Evolutionary conservation across 2,329 filamentous ascomycete species (phyloP).

Genomic region (Venturia pyrina): DNA sequence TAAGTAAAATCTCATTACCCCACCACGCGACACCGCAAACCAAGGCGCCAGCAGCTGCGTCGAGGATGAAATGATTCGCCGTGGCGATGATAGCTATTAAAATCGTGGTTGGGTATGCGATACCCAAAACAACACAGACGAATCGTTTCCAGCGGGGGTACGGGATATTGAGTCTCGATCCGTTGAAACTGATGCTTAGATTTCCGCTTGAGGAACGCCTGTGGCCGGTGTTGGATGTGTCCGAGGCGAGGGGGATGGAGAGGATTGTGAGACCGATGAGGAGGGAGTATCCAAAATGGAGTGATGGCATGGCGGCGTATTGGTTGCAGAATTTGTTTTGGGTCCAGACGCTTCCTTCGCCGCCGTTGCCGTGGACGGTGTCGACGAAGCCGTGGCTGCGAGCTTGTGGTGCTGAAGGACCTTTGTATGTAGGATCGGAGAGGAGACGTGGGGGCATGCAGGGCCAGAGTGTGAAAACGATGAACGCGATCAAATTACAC

Average conservation of each 20-base stretch:
- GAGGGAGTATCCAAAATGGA: constrained; percentile 67
- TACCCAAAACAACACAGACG: constrained; percentile 40
- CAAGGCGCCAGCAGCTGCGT: constrained; percentile 57
- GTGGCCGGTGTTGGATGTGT: background rate
- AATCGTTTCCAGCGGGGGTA: background rate
- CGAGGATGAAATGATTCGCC: constrained; percentile 63
- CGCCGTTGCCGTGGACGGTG: constrained; percentile 46
- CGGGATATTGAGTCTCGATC: constrained; percentile 1
- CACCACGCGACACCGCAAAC: constrained; percentile 57
- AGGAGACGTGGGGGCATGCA: constrained; percentile 51
- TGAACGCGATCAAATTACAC: constrained; percentile 50
- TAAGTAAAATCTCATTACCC: constrained; percentile 45
- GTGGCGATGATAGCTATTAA: constrained; percentile 59
- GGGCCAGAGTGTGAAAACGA: constrained; percentile 49
- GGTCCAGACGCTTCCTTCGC: constrained; percentile 60
- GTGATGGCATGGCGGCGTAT: constrained; percentile 58
- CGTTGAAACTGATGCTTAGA: background rate
- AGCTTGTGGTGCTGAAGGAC: constrained; percentile 46
- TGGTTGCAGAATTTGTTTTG: constrained; percentile 67
- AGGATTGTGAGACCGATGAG: constrained; percentile 61
- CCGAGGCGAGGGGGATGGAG: constrained; percentile 47
- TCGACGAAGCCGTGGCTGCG: constrained; percentile 51
- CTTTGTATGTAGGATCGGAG: constrained; percentile 43
- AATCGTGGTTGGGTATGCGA: constrained; percentile 56
- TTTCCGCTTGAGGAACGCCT: background rate